A percentile compares a stretch with the other conserved stretches of the same genome.
phyloP scores from a whole-genome alignment of 2,329 filamentous ascomycete species.

The Sclerotinia borealis region DNA sequence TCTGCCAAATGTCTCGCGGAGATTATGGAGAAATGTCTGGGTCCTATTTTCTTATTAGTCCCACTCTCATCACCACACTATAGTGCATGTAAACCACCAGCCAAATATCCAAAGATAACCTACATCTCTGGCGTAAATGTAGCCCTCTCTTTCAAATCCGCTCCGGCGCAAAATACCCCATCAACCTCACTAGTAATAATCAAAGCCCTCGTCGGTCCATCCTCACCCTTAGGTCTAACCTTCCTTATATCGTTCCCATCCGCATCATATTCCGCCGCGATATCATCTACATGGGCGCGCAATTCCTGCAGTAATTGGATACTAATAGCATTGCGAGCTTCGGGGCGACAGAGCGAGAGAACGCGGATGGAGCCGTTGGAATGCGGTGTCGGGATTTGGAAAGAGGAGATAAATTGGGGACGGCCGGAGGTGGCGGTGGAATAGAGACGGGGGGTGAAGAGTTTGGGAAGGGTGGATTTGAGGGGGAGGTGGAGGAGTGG shows the following conservation, averaged over 20 bases:
- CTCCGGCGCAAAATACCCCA: conserved; percentile 84
- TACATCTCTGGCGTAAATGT: conserved; percentile 74
- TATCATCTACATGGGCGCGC: conserved; percentile 62
- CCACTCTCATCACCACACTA: no score
- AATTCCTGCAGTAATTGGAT: conserved; percentile 67
- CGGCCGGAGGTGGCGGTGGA: conserved; percentile 15
- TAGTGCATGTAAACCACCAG: background rate
- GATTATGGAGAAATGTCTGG: conserved; percentile 65
- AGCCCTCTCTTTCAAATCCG: conserved; percentile 83
- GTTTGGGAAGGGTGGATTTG: conserved; percentile 13
- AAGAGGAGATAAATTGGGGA: conserved; percentile 9
- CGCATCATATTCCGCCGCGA: conserved; percentile 57
- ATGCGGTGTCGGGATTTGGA: conserved; percentile 5
- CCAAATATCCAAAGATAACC: background rate
- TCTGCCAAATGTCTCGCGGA: conserved; percentile 68
- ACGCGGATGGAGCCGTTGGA: conserved; percentile 70
- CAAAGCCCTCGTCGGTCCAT: conserved; percentile 67
- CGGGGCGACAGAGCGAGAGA: conserved; percentile 78
- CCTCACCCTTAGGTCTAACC: conserved; percentile 40
- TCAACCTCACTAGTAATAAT: conserved; percentile 83
- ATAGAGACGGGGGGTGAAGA: conserved; percentile 4
- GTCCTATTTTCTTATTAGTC: conserved; percentile 49
- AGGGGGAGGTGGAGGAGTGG: background rate
- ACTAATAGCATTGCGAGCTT: conserved; percentile 87
- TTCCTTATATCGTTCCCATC: conserved; percentile 48